Conservation (phyloP, 768 basidiomycete species). For the Boletus reticulatus region DNA sequence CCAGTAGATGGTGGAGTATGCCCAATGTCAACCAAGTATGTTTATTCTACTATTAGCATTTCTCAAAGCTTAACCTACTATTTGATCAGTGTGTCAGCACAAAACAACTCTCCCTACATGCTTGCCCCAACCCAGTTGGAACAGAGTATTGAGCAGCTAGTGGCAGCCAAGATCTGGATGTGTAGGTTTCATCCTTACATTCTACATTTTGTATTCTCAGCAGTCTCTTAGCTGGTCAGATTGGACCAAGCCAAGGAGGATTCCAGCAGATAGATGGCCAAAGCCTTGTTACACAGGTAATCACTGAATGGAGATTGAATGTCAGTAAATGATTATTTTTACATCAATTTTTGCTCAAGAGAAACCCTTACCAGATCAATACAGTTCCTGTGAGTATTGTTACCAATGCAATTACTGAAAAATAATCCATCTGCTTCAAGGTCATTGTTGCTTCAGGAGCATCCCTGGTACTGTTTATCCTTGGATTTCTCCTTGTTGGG, state of each 20-base stretch:
- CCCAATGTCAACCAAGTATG: neutral
- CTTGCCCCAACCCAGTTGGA: neutral
- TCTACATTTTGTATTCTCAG: neutral
- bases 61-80: neutral
- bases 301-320: slow-evolving; percentile 12
- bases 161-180: slow-evolving; percentile 11
- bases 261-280: neutral
- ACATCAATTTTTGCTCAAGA: neutral
- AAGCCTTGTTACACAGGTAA: slow-evolving; percentile 5
- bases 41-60: neutral
- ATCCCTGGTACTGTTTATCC: slow-evolving; percentile 1
- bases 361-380: slow-evolving; percentile 6
- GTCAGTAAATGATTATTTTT: neutral
- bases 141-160: neutral
- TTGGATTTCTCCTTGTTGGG: neutral
- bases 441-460: neutral
- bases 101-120: neutral
- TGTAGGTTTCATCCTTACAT: neutral
- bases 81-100: neutral
- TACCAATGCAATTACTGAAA: neutral
- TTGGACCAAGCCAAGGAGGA: slow-evolving; percentile 4
- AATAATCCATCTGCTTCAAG: neutral
- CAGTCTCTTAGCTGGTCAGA: slow-evolving; percentile 1
- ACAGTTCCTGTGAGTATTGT: slow-evolving; percentile 9
- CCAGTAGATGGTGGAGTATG: neutral